These are phyloP conservation scores for Sinapis alba DNA, from an alignment of 441 rosid genomes.

Conservation along the genomic window DNA sequence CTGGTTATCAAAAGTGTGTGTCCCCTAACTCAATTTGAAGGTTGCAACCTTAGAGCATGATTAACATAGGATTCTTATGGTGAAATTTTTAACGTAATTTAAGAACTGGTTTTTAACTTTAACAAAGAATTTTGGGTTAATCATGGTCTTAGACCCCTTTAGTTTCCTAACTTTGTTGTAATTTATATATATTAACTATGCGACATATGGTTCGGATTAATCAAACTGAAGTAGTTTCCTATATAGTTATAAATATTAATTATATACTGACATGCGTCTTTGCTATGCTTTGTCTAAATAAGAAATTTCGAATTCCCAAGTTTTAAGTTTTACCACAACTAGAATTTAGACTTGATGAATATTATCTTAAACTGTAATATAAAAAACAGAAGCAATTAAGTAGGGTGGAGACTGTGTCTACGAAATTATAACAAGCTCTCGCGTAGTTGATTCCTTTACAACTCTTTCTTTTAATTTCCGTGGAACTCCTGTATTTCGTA, in stretches of 20 bases:
- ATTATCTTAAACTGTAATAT: neutral
- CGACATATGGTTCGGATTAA: neutral
- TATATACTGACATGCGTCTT: neutral
- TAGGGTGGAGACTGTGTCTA: neutral
- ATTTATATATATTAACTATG: neutral
- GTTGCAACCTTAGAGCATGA: slow-evolving; percentile 33
- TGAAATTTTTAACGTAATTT: too few relatives aligned
- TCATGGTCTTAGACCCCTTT: slow-evolving; percentile 27
- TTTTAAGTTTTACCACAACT: neutral
- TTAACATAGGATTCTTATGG: too few relatives aligned
- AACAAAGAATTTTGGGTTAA: too few relatives aligned
- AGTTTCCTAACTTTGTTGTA: slow-evolving; percentile 1
- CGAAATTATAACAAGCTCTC: slow-evolving; percentile 17
- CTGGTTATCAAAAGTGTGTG: slow-evolving; percentile 29
- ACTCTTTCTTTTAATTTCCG: neutral
- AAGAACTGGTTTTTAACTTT: too few relatives aligned
- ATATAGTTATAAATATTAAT: neutral
- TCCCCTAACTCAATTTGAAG: slow-evolving; percentile 23
- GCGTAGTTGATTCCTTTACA: slow-evolving; percentile 20
- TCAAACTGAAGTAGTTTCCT: slow-evolving; percentile 4
- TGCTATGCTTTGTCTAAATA: neutral
- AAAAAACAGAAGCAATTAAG: slow-evolving; percentile 9
- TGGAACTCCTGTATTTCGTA: neutral
- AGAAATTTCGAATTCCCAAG: neutral
- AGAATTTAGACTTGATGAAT: neutral